Evolutionary conservation across 2,329 filamentous ascomycete species (phyloP).

Genomic region (Cordyceps pruinosa): DNA sequence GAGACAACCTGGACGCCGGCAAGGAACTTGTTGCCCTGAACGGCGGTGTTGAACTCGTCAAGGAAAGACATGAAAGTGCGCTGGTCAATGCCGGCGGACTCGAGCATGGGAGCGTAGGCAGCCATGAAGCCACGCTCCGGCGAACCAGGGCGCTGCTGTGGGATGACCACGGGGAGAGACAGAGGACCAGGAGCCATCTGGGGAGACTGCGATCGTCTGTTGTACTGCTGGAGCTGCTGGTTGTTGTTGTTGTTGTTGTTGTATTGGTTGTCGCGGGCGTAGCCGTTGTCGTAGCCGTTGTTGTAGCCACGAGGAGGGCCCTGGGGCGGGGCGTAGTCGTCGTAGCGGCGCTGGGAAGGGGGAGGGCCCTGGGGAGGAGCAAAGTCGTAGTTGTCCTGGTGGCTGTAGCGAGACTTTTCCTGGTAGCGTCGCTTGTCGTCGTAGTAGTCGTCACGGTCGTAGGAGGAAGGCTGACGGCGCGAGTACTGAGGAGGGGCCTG

Average conservation of each 20-base stretch:
- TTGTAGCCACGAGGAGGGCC: slow-evolving; percentile 4
- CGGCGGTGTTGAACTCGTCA: slow-evolving; percentile 12
- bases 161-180: slow-evolving; percentile 12
- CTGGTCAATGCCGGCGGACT: slow-evolving; percentile 11
- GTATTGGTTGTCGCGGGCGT: slow-evolving; percentile 2
- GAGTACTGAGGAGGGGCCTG: slow-evolving; percentile 11
- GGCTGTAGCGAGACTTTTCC: slow-evolving; percentile 2
- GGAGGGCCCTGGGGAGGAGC: slow-evolving; percentile 10
- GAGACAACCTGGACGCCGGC: slow-evolving; percentile 13
- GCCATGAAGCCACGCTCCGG: slow-evolving; percentile 14
- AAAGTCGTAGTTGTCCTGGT: slow-evolving; percentile 7
- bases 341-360: slow-evolving; percentile 7
- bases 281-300: slow-evolving; percentile 4
- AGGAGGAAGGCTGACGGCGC: neutral
- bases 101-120: slow-evolving; percentile 12
- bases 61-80: slow-evolving; percentile 12
- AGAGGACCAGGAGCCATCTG: slow-evolving; percentile 11
- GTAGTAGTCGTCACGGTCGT: slow-evolving; percentile 8
- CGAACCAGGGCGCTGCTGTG: slow-evolving; percentile 13
- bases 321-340: slow-evolving; percentile 8
- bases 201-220: slow-evolving; percentile 4
- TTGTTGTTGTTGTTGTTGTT: neutral
- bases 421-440: slow-evolving; percentile 9
- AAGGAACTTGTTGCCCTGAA: slow-evolving; percentile 13
- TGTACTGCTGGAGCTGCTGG: slow-evolving; percentile 12